Percentiles rank a stretch among this genome's conserved stretches.
phyloP scores from a whole-genome alignment of 176 grass and related monocot species.

The Typha latifolia region DNA sequence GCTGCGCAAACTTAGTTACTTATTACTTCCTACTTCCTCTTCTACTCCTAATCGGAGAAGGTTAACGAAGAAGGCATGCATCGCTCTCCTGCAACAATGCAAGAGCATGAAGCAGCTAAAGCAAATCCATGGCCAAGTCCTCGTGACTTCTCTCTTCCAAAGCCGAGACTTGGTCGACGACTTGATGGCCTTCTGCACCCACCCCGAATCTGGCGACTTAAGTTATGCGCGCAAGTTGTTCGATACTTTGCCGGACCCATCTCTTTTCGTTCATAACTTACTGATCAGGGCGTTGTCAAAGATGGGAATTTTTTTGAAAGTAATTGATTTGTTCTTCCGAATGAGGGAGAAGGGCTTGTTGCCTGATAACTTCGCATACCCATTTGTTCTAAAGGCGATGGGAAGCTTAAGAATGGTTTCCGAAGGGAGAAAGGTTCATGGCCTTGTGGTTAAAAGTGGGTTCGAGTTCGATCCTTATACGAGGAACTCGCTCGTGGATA shows the following conservation, averaged over 20 bases:
- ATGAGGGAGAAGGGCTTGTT: constrained; percentile 35
- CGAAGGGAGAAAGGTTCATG: constrained; percentile 41
- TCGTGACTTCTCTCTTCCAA: constrained; percentile 10
- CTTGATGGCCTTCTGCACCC: constrained; percentile 12
- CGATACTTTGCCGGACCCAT: constrained; percentile 17
- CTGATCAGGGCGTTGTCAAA: constrained; percentile 44
- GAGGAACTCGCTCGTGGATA: constrained; percentile 43
- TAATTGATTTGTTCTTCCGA: constrained; percentile 39
- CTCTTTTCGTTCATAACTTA: constrained; percentile 42
- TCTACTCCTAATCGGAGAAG: not conserved
- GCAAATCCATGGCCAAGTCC: constrained; percentile 17
- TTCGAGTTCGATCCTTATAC: constrained; percentile 46
- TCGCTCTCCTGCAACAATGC: constrained; percentile 14
- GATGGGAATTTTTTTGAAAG: constrained; percentile 19
- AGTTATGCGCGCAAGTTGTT: constrained; percentile 19
- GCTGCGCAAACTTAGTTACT: no score
- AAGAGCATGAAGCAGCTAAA: constrained; percentile 20
- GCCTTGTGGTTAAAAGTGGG: constrained; percentile 29
- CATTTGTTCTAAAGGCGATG: constrained; percentile 48
- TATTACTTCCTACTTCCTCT: not conserved
- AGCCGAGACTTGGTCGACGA: constrained; percentile 16
- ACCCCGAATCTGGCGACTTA: constrained; percentile 10
- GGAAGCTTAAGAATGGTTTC: constrained; percentile 28
- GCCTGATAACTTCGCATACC: constrained; percentile 66
- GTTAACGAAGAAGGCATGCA: constrained; percentile 15